Percentiles rank a stretch among this genome's conserved stretches.
phyloP scores from a whole-genome alignment of 371 early-diverging fungal genomes.

The Haplosporangium sp. region DNA sequence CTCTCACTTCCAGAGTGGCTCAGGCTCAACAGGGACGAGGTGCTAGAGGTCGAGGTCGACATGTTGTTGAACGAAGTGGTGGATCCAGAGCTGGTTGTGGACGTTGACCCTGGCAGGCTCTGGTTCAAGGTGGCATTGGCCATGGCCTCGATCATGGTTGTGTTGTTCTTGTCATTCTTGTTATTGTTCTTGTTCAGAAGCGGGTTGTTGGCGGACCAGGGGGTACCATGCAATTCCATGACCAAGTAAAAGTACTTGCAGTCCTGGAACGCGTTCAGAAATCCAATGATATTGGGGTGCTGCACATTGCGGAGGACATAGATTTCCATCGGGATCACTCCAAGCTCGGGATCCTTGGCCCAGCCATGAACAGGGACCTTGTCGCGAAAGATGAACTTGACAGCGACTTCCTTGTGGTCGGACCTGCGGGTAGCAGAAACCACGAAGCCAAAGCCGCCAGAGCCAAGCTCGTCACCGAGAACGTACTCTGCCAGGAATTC shows the following conservation, averaged over 20 bases:
- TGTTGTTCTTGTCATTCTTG: conserved; percentile 9
- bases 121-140: conserved; percentile 49
- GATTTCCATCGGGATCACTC: conserved; percentile 80
- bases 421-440: conserved; percentile 65
- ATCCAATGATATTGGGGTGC: conserved; percentile 77
- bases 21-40: conserved; percentile 27
- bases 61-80: conserved; percentile 17
- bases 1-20: no score
- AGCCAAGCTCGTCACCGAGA: conserved; percentile 78
- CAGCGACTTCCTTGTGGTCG: conserved; percentile 74
- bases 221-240: conserved; percentile 83
- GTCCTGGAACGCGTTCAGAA: conserved; percentile 76
- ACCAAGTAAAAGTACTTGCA: conserved; percentile 75
- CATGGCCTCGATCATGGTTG: conserved; percentile 53
- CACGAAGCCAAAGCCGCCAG: conserved; percentile 86
- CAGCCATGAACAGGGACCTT: conserved; percentile 71
- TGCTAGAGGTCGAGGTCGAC: conserved; percentile 28
- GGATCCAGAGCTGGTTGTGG: conserved; percentile 29
- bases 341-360: conserved; percentile 69
- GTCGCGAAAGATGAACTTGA: conserved; percentile 80
- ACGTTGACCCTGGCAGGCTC: conserved; percentile 17
- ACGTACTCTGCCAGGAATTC: conserved; percentile 63
- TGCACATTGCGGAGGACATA: conserved; percentile 74
- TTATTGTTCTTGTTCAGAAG: no score
- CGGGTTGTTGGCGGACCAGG: conserved; percentile 66